phyloP scores from a whole-genome alignment of 495 filamentous ascomycete species.

The Daldinia vernicosa region DNA sequence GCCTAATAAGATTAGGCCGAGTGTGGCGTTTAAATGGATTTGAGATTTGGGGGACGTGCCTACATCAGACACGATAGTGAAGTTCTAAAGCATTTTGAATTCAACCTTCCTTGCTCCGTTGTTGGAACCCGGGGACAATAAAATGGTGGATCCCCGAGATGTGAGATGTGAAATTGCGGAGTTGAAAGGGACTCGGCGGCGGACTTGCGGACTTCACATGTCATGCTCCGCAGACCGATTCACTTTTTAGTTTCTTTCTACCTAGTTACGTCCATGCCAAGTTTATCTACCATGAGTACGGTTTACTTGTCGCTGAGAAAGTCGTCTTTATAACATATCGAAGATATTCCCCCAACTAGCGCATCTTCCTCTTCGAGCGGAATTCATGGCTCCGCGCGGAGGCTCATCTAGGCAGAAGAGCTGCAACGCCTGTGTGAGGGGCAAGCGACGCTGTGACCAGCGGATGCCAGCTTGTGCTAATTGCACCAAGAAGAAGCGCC shows the following conservation, averaged over 20 bases:
- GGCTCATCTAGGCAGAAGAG: conserved; percentile 48
- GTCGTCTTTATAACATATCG: neutral
- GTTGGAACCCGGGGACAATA: neutral
- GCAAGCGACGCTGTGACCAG: conserved; percentile 52
- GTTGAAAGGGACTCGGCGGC: conserved; percentile 30
- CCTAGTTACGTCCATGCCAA: neutral
- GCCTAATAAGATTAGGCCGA: neutral
- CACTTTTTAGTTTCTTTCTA: neutral
- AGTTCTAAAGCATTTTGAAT: neutral
- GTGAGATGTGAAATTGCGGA: conserved; percentile 27
- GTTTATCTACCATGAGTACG: neutral
- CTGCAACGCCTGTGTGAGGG: conserved; percentile 51
- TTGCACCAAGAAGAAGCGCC: conserved; percentile 44
- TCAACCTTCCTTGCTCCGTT: neutral
- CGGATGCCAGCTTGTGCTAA: conserved; percentile 46
- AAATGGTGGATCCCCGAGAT: neutral
- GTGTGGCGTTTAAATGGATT: neutral
- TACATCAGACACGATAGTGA: neutral
- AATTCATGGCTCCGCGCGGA: conserved; percentile 27
- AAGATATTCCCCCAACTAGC: neutral
- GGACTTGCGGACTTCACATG: conserved; percentile 36
- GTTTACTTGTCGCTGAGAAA: neutral
- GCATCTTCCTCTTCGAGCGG: neutral
- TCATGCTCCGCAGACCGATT: neutral
- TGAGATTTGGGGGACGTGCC: neutral